Conservation (phyloP, 805 yeast genomes). For the Nakazawaea siamensis region DNA sequence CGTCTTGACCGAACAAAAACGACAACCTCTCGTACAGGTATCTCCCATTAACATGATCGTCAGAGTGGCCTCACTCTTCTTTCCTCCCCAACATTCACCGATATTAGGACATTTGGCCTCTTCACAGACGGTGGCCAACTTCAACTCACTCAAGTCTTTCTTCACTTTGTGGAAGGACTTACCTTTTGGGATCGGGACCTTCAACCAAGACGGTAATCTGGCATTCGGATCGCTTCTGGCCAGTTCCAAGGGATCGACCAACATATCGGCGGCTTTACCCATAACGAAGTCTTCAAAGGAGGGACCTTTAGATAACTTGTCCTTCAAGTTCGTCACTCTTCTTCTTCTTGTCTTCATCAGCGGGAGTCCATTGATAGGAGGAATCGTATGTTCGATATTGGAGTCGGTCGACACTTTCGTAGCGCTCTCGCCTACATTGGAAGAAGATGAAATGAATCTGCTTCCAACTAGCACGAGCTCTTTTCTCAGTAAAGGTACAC, state of each 20-base stretch:
- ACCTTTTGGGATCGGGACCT: slow-evolving; percentile 96
- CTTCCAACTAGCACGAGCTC: no score
- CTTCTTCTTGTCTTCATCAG: slow-evolving; percentile 28
- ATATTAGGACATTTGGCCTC: slow-evolving; percentile 99
- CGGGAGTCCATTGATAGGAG: slow-evolving; percentile 8
- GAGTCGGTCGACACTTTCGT: neutral
- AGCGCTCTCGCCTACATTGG: neutral
- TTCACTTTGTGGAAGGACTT: slow-evolving; percentile 72
- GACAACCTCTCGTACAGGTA: slow-evolving; percentile 98
- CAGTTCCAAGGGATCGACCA: slow-evolving; percentile 68
- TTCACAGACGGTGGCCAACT: slow-evolving; percentile 93
- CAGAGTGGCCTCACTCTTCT: slow-evolving; percentile 88
- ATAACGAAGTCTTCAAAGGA: slow-evolving; percentile 84
- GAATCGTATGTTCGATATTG: slow-evolving; percentile 6
- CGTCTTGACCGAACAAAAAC: slow-evolving; percentile 96
- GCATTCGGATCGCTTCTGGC: slow-evolving; percentile 63
- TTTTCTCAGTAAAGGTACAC: no score
- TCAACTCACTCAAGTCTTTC: slow-evolving; percentile 79
- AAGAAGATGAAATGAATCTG: neutral
- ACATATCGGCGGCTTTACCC: slow-evolving; percentile 66
- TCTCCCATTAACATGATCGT: slow-evolving; percentile 98
- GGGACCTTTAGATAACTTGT: slow-evolving; percentile 75
- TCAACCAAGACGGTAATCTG: slow-evolving; percentile 87
- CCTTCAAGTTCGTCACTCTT: slow-evolving; percentile 54
- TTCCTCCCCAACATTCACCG: slow-evolving; percentile 99